These are phyloP conservation scores for Mycena galericulata DNA, from an alignment of 768 basidiomycete species.

Conservation along the genomic window DNA sequence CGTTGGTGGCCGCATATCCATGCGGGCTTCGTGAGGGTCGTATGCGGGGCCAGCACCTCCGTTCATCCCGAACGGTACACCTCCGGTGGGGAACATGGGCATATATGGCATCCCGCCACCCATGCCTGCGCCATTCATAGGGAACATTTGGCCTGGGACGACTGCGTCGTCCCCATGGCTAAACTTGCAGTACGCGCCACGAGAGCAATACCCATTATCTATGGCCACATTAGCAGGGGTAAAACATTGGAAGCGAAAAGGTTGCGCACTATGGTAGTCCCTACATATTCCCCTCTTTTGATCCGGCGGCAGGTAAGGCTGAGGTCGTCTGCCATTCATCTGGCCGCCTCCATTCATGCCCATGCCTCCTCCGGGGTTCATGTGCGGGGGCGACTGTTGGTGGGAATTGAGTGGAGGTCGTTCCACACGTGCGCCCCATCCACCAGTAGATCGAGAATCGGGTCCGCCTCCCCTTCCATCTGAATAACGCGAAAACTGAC, in stretches of 20 bases:
- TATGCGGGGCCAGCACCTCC: conserved; percentile 64
- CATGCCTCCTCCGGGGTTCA: conserved; percentile 53
- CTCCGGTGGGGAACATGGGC: conserved; percentile 73
- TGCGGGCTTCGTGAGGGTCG: conserved; percentile 82
- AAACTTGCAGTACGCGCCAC: conserved; percentile 90
- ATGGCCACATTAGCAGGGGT: conserved; percentile 20
- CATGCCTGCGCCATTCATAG: conserved; percentile 58
- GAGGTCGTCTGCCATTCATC: conserved; percentile 62
- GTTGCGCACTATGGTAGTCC: conserved; percentile 89
- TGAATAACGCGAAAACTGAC: conserved; percentile 73
- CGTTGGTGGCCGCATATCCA: conserved; percentile 77
- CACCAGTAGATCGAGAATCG: conserved; percentile 38
- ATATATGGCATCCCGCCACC: conserved; percentile 66
- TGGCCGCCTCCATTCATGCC: conserved; percentile 52
- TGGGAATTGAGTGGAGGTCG: conserved; percentile 48
- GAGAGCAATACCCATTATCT: conserved; percentile 94
- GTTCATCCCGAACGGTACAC: conserved; percentile 66
- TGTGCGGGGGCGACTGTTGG: conserved; percentile 38
- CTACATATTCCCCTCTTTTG: conserved; percentile 85
- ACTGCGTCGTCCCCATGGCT: conserved; percentile 93
- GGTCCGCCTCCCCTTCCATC: conserved; percentile 51
- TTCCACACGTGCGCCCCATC: conserved; percentile 38
- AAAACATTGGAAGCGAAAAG: conserved; percentile 7
- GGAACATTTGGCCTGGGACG: conserved; percentile 76
- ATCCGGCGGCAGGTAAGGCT: conserved; percentile 77